Conservation (phyloP, 2,329 filamentous ascomycete species). For the Neopestalotiopsis clavispora region DNA sequence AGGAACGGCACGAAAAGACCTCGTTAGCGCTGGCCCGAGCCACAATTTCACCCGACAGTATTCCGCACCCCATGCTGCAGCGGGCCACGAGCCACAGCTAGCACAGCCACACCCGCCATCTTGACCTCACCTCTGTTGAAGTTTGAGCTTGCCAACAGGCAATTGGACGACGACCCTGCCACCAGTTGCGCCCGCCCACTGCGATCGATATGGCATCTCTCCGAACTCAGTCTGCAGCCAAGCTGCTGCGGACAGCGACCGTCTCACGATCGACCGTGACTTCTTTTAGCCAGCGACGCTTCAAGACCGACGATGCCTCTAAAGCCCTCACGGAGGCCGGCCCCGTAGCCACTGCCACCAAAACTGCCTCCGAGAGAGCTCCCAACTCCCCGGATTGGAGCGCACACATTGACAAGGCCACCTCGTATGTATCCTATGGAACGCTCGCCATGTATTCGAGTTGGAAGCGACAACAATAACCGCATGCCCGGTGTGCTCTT, state of each 20-base stretch:
- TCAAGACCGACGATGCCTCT: constrained; percentile 43
- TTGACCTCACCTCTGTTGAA: constrained; percentile 10
- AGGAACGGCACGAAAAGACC: constrained; percentile 51
- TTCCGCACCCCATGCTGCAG: not conserved
- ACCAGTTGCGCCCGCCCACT: constrained; percentile 9
- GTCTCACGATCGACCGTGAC: constrained; percentile 43
- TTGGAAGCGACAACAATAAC: constrained; percentile 5
- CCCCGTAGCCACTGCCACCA: constrained; percentile 32
- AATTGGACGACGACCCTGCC: constrained; percentile 14
- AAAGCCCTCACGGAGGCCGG: constrained; percentile 47
- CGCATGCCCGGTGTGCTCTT: not conserved
- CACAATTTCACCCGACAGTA: not conserved
- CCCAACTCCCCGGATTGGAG: constrained; percentile 81
- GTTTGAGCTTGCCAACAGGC: not conserved
- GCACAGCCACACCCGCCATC: not conserved
- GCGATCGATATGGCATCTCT: constrained; percentile 65
- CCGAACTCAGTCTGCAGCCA: constrained; percentile 58
- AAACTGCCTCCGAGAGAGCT: constrained; percentile 40
- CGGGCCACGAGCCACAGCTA: not conserved
- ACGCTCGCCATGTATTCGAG: not conserved
- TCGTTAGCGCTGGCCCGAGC: constrained; percentile 42
- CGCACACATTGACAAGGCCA: constrained; percentile 82
- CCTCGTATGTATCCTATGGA: constrained; percentile 68
- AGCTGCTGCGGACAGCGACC: constrained; percentile 51
- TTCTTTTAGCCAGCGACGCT: constrained; percentile 55